Evolutionary conservation across 108 stramenopile species (phyloP).

Genomic region (Cylindrotheca fusiformis): DNA sequence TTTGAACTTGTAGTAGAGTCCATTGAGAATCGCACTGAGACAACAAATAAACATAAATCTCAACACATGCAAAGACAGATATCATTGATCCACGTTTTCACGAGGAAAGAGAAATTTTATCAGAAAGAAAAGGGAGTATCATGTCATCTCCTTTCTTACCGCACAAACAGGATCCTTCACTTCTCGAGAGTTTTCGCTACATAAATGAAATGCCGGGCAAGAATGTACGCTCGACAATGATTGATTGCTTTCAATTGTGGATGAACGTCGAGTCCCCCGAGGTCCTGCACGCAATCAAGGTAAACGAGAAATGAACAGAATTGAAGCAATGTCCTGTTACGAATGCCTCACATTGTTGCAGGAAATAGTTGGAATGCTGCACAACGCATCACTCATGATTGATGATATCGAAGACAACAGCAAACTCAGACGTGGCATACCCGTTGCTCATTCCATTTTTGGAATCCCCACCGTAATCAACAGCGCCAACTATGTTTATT

Average conservation of each 20-base stretch:
- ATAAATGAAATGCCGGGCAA: slow-evolving; percentile 80
- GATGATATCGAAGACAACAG: slow-evolving; percentile 98
- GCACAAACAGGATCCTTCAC: slow-evolving; percentile 35
- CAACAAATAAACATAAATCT: too few relatives aligned
- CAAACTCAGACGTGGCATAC: slow-evolving; percentile 86
- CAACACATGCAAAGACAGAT: too few relatives aligned
- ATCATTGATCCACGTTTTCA: too few relatives aligned
- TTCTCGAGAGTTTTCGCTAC: slow-evolving; percentile 78
- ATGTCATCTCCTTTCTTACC: slow-evolving; percentile 23
- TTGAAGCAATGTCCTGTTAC: neutral
- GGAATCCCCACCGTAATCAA: slow-evolving; percentile 92
- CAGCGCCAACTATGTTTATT: slow-evolving; percentile 96
- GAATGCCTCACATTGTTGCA: slow-evolving; percentile 10
- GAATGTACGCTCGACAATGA: slow-evolving; percentile 72
- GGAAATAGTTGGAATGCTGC: slow-evolving; percentile 86
- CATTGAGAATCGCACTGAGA: too few relatives aligned
- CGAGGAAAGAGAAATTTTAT: too few relatives aligned
- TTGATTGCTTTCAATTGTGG: slow-evolving; percentile 88
- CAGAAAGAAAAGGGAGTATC: neutral
- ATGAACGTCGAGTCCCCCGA: slow-evolving; percentile 45
- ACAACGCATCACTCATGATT: slow-evolving; percentile 92
- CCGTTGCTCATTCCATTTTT: slow-evolving; percentile 93
- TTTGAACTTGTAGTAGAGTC: too few relatives aligned
- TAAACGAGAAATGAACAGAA: neutral
- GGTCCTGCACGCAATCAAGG: slow-evolving; percentile 40